Conservation (phyloP, 2,329 filamentous ascomycete species). For the Colletotrichum incanum region DNA sequence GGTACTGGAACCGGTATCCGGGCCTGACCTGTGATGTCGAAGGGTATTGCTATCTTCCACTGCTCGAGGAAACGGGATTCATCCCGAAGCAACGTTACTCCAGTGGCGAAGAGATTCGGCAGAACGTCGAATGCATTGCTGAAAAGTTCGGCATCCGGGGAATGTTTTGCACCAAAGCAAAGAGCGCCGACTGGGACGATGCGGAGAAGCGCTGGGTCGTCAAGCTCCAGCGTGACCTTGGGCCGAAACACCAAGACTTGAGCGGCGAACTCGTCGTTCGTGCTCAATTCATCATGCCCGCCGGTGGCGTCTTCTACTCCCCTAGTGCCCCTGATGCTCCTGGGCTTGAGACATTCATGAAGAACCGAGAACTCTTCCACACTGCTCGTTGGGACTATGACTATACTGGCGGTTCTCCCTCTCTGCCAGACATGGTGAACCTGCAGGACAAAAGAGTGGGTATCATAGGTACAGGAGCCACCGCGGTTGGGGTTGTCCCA, state of each 20-base stretch:
- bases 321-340: conserved; percentile 50
- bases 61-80: conserved; percentile 34
- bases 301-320: conserved; percentile 56
- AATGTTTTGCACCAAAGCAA: conserved; percentile 60
- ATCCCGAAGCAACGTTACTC: conserved; percentile 50
- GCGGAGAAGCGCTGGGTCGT: conserved; percentile 46
- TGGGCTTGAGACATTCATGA: conserved; percentile 47
- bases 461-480: conserved; percentile 66
- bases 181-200: conserved; percentile 63
- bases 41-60: conserved; percentile 46
- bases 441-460: conserved; percentile 63
- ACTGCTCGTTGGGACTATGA: conserved; percentile 63
- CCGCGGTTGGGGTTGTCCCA: conserved; percentile 62
- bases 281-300: conserved; percentile 58
- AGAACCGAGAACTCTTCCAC: conserved; percentile 61
- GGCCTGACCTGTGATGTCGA: conserved; percentile 71
- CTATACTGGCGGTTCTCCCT: conserved; percentile 57
- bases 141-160: conserved; percentile 55
- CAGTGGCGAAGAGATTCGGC: conserved; percentile 54
- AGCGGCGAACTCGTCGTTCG: conserved; percentile 47
- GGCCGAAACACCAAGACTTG: conserved; percentile 52
- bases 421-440: conserved; percentile 58
- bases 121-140: conserved; percentile 60
- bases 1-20: conserved; percentile 66
- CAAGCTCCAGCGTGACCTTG: conserved; percentile 45